Base-by-base conservation (phyloP, 2,329 filamentous ascomycete species). In the Exophiala spinifera region DNA sequence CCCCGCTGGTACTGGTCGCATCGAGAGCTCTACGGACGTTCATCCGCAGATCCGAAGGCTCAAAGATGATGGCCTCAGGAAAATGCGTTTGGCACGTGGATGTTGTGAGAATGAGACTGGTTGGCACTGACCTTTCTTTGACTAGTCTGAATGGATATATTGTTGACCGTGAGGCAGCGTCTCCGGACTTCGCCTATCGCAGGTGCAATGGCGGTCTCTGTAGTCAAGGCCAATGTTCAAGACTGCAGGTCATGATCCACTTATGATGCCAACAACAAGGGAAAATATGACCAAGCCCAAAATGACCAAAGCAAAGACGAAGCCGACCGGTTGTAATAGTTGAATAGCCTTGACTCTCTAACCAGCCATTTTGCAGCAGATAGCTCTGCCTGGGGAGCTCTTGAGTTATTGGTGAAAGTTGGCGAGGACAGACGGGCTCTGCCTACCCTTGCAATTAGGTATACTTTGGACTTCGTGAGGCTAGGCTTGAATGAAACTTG, bases 251-350 rank as follows among this genome's bases (percentile, higher is more conserved):
- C 36, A 15, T 15, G 36, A 19, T 39, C 13, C n/a, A 10, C 17
- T 39, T n/a, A 13, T 37, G 11, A 14, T 17, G 34, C 36, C 36
- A 39, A 2, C 36, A n/a, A 39, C 36, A 10, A 49, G 23, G 21
- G 43, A 50, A 33, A 45, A 49, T 13, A 47, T 19, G 37, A 49
- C 34, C 51, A 45, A 34, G 47, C 23, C 23, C 50, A 57, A 47
- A 58, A n/a, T 20, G 45, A 55, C 51, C 37, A 56, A 53, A 58
- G 51, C 53, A 60, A 60, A 56, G 60, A 62, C 57, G 42, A 55
- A 43, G 60, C 60, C 60, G 55, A 56, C 60, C 60, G 56, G 53
- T 46, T 36, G 48, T 36, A 33, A 53, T 51, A 43, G 46, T 42
- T 39, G 49, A 49, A 44, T 33, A 37, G 25, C 21, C 40, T 42